Evolutionary conservation across 257 asterid genomes (phyloP).

Genomic region (Gentiana macrophylla): DNA sequence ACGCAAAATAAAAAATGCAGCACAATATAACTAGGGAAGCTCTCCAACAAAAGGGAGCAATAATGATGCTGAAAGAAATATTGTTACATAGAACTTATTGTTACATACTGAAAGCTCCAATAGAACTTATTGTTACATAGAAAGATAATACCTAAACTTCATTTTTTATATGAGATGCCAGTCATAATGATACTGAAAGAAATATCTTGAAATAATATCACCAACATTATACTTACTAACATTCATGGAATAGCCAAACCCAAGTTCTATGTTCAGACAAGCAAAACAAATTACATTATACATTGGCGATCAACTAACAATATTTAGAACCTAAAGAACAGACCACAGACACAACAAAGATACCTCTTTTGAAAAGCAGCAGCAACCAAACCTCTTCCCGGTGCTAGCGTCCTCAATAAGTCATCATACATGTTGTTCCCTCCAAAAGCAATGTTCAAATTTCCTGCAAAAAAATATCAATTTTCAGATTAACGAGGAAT

Average conservation of each 20-base stretch:
- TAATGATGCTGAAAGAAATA: no score
- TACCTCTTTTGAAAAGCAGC: constrained; percentile 44
- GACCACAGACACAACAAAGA: neutral
- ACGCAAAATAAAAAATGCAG: no score
- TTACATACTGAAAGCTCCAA: no score
- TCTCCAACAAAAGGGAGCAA: no score
- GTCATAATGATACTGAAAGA: neutral
- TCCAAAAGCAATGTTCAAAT: constrained; percentile 12
- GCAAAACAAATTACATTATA: neutral
- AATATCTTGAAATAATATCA: no score
- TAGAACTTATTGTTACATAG: no score
- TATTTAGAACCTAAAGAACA: neutral
- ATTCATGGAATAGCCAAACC: neutral
- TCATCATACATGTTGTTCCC: constrained; percentile 44
- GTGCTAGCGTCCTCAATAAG: constrained; percentile 50
- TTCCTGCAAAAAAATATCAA: neutral
- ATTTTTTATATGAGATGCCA: neutral
- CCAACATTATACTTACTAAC: neutral
- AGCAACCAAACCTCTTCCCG: constrained; percentile 31
- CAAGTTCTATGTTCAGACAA: no score
- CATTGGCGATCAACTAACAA: neutral
- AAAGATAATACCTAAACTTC: no score
- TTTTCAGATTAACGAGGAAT: neutral
- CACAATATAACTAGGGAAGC: no score
- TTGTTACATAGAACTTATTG: no score